A percentile compares a stretch with the other conserved stretches of the same genome.
phyloP scores from a whole-genome alignment of 75 land plant species.

The Pinus taeda region DNA sequence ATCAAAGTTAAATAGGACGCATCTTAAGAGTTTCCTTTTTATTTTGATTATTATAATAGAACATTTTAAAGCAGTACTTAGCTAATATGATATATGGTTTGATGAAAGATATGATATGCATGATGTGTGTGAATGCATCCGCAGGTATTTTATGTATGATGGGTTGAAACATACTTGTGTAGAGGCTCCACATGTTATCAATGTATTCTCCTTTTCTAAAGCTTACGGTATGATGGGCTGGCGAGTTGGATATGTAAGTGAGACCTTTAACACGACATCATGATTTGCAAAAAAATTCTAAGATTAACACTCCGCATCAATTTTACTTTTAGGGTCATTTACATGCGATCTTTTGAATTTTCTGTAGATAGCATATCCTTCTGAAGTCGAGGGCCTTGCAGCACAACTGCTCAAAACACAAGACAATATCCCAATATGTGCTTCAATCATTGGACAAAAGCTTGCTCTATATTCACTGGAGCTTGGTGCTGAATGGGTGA shows the following conservation, averaged over 20 bases:
- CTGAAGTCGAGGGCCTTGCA: constrained; percentile 57
- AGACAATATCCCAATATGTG: constrained; percentile 97
- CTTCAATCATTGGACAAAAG: constrained; percentile 87
- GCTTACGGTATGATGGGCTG: constrained; percentile 99
- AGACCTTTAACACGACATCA: not conserved
- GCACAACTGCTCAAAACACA: constrained; percentile 86
- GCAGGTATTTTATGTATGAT: constrained; percentile 97
- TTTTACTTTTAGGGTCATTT: not conserved
- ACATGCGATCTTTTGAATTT: not conserved
- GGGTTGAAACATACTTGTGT: constrained; percentile 72
- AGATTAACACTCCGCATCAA: not conserved
- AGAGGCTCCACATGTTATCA: constrained; percentile 81
- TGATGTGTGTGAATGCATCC: constrained; percentile 6
- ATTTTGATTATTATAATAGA: constrained; percentile 3
- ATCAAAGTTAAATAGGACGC: too few species aligned
- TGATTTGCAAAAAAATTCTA: not conserved
- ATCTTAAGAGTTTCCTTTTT: too few species aligned
- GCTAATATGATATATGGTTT: not conserved
- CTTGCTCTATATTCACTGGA: constrained; percentile 75
- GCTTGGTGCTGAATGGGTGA: constrained; percentile 82
- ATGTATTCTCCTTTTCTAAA: constrained; percentile 95
- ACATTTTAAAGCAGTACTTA: not conserved
- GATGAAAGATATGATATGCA: not conserved
- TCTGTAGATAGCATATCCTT: constrained; percentile 89
- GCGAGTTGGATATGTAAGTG: constrained; percentile 98